Percentiles rank a stretch among this genome's conserved stretches.
phyloP scores from a whole-genome alignment of 2,329 filamentous ascomycete genomes.

The Alternaria gansuensis region DNA sequence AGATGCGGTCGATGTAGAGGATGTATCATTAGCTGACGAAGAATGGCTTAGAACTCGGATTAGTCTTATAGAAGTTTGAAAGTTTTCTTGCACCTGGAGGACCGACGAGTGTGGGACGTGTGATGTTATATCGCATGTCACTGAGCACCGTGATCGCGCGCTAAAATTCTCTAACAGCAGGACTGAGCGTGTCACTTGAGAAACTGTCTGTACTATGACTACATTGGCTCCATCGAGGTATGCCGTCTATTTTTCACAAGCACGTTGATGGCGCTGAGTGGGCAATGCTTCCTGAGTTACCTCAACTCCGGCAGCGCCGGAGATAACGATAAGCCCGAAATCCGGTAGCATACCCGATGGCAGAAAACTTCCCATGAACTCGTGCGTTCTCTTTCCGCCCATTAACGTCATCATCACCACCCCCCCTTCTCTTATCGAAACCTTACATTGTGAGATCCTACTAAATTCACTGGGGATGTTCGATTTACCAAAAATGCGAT shows the following conservation, averaged over 20 bases:
- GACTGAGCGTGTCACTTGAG: not conserved
- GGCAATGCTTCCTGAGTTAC: no score
- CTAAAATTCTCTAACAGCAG: constrained; percentile 3
- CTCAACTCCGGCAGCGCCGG: no score
- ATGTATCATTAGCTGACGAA: constrained; percentile 11
- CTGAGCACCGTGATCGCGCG: constrained; percentile 23
- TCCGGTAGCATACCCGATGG: no score
- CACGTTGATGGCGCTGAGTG: not conserved
- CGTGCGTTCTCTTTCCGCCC: no score
- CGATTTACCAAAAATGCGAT: not conserved
- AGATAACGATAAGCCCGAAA: no score
- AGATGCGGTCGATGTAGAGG: not conserved
- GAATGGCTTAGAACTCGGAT: constrained; percentile 6
- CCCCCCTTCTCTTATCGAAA: no score
- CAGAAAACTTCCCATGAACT: no score
- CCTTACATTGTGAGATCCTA: no score
- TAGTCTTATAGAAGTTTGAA: not conserved
- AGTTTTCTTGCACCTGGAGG: not conserved
- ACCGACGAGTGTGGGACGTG: not conserved
- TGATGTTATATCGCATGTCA: not conserved
- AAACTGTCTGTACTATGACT: not conserved
- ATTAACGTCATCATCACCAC: no score
- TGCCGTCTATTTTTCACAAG: not conserved
- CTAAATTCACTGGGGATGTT: not conserved
- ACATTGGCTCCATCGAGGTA: not conserved